Conservation (phyloP, 73 alveolate species). For the Tetrahymena borealis region DNA sequence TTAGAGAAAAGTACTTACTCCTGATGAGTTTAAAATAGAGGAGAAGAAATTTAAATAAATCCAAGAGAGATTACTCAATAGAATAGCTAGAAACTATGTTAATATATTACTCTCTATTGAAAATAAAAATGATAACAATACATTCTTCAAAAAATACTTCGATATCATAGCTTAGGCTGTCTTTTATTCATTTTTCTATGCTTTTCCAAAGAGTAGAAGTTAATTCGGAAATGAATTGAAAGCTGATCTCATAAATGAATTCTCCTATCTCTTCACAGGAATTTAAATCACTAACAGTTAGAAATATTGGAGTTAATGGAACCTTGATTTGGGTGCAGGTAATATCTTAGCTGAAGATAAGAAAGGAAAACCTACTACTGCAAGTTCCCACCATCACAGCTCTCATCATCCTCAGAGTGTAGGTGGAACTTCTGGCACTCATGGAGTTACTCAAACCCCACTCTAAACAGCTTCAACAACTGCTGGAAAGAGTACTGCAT, state of each 20-base stretch:
- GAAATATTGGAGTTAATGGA: constrained; percentile 46
- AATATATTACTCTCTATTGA: constrained; percentile 43
- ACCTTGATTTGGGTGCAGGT: constrained; percentile 56
- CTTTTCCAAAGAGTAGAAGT: constrained; percentile 51
- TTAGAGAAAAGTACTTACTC: neutral
- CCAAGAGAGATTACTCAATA: constrained; percentile 26
- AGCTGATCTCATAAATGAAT: constrained; percentile 28
- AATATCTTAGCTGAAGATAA: constrained; percentile 36
- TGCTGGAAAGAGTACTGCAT: neutral
- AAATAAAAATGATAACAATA: constrained; percentile 31
- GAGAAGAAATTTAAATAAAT: neutral
- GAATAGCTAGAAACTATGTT: constrained; percentile 46
- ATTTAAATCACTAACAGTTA: constrained; percentile 38
- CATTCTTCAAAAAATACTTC: constrained; percentile 47
- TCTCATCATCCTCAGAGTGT: neutral
- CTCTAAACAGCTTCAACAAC: neutral
- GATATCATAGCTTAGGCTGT: constrained; percentile 60
- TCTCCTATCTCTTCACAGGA: constrained; percentile 42
- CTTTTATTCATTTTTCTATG: constrained; percentile 43
- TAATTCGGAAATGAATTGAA: constrained; percentile 44
- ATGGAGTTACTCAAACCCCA: neutral
- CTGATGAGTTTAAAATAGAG: constrained; percentile 23
- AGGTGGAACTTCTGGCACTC: neutral
- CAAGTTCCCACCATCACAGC: constrained; percentile 17
- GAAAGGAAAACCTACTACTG: neutral